Evolutionary conservation across 1,284 basidiomycete genomes (phyloP), one percentile per base, ranked within the genome.

Genomic region (Cryptococcus maquisensis): DNA sequence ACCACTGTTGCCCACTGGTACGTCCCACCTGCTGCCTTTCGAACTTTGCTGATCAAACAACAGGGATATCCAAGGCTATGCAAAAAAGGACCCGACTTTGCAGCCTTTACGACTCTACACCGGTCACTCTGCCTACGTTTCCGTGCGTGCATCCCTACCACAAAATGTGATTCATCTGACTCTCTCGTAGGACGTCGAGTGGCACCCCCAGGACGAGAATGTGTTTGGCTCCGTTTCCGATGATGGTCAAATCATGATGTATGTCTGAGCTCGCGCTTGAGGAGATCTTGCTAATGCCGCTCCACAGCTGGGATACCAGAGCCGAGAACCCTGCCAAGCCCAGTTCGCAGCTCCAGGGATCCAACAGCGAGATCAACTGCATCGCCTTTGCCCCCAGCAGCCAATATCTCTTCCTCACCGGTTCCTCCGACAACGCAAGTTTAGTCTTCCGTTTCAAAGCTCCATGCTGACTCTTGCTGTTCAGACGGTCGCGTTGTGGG

Each of bases 161-260:
- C 63, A 20, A 24, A 1, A 24, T 24, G 15, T 46, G 9, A 46
- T 46, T 5, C 40, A 42, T 18, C 40, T 68, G 49, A 64, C 53
- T 35, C 5, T 32, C 2, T n/a, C 23, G 13, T 59, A 96, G 90
- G 96, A 98, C 71, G 94, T 98, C 2, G 93, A 96, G 62, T 98
- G 95, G 95, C 89, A 96, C 77, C 79, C 86, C 12, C 84, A 83
- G 20, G 81, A 88, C 71, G 90, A 93, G 55, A 85, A 86, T 63
- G 79, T 94, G 46, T 94, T 98, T 67, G 94, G 87, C 3, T 96
- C 92, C 61, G 95, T 97, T n/a, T 92, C 94, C 32, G 95, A 99
- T 66, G 95, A 99, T 74, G 88, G 88, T 68, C 85, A 89, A 81
- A 81, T 99, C 60, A 85, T 98, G 79, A 81, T 98, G 91, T 96